Base-by-base conservation (phyloP, 257 asterid species). In the Striga asiatica region DNA sequence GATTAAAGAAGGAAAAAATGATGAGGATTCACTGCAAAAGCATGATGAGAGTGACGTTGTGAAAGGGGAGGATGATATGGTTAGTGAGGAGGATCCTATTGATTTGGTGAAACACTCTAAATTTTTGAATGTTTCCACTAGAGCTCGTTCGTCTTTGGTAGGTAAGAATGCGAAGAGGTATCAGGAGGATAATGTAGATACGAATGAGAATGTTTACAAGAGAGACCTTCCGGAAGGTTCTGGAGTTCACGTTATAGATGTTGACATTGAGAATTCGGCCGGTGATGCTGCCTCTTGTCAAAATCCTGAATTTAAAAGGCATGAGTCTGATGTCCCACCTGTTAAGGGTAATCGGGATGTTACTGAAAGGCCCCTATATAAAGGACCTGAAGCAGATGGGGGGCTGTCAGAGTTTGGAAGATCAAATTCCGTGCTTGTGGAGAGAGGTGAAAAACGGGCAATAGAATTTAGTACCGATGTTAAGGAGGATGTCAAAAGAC, bases 71-170 rank as follows among this genome's bases (percentile, higher is more conserved):
- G 83, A 62, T 43, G 67, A 29, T 60, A 49, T 60, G 53, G 74
- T 64, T 9, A 68, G 61, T n/a, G 66, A 65, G 70, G 66, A 64
- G 68, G 74, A 47, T 45, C 59, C 20, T 52, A 51, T 57, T 56
- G 89, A 79, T 74, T 63, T 91, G 65, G 63, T 77, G 34, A 82
- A 73, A 69, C 75, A 80, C 51, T 70, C 78, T 75, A 71, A 69
- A 64, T 82, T 82, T 74, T 77, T 52, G 2, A 78, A 81, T 14
- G 74, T 87, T 68, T 84, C 86, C 35, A 84, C 88, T 16, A 81
- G 72, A 81, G 73, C 89, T 25, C 93, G 85, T 38, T 78, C 98
- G 39, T 74, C 91, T 0, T 50, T 79, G 70, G 64, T 77, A 60
- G 37, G 19, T 32, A 78, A 79, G 73, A 71, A 70, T 61, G 53